Percentiles rank a stretch among this genome's conserved stretches.
Evolutionary conservation across 805 yeast genomes (phyloP).

Genomic region (Ogataea minuta): DNA sequence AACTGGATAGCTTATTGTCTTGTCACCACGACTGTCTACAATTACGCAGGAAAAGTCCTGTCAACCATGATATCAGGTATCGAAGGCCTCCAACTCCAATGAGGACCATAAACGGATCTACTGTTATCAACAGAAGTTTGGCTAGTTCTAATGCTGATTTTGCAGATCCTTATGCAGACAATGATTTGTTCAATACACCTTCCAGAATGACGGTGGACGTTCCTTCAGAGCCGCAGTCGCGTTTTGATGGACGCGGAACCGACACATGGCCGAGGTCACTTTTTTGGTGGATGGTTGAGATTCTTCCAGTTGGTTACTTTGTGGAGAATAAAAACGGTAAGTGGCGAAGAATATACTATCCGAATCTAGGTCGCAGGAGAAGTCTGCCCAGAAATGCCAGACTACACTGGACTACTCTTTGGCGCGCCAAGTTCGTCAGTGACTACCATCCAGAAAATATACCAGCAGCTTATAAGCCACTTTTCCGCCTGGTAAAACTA

Average conservation of each 20-base stretch:
- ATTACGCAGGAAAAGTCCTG: conserved; percentile 18
- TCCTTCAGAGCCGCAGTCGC: conserved; percentile 23
- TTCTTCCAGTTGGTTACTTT: conserved; percentile 56
- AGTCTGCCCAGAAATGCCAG: conserved; percentile 43
- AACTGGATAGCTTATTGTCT: conserved; percentile 43
- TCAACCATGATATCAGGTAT: conserved; percentile 15
- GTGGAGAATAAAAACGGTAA: conserved; percentile 45
- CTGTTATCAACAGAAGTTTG: neutral
- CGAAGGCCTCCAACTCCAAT: conserved; percentile 1
- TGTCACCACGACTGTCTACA: conserved; percentile 52
- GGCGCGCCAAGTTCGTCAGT: conserved; percentile 47
- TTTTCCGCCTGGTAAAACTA: conserved; percentile 14
- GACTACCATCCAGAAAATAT: conserved; percentile 47
- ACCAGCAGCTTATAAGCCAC: conserved; percentile 34
- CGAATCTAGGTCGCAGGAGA: conserved; percentile 56
- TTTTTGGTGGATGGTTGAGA: conserved; percentile 63
- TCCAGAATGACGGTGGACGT: conserved; percentile 15
- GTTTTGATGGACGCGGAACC: conserved; percentile 42
- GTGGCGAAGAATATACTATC: conserved; percentile 50
- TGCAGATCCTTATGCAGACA: conserved; percentile 4
- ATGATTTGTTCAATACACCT: conserved; percentile 17
- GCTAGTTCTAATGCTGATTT: neutral
- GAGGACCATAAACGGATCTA: neutral
- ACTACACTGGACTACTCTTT: conserved; percentile 64
- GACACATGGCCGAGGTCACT: conserved; percentile 29